Evolutionary conservation across 1,284 basidiomycete species (phyloP).

Genomic region (Ganoderma multipileum): DNA sequence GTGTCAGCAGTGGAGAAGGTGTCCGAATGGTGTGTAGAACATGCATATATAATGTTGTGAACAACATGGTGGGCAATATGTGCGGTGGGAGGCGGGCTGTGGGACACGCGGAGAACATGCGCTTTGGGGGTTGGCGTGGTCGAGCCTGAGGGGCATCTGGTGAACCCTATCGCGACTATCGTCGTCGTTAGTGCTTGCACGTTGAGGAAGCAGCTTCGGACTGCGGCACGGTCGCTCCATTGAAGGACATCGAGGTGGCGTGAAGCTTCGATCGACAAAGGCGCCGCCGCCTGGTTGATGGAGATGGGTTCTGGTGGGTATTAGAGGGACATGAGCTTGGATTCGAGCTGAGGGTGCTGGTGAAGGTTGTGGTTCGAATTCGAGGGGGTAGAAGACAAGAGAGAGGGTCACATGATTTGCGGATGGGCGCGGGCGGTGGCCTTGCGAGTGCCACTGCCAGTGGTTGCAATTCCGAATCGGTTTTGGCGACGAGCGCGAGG

Average conservation of each 20-base stretch:
- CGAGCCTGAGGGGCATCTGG: neutral
- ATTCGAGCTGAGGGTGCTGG: neutral
- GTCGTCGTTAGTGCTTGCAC: neutral
- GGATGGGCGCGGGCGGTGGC: conserved; percentile 22
- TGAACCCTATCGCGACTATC: neutral
- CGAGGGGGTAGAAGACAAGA: neutral
- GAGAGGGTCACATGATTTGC: conserved; percentile 25
- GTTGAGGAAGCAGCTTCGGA: conserved; percentile 1
- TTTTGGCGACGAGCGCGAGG: conserved; percentile 21
- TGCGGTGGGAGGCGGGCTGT: conserved; percentile 23
- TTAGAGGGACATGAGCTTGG: neutral
- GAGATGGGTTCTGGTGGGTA: neutral
- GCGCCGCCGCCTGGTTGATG: neutral
- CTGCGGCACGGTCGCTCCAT: neutral
- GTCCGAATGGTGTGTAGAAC: conserved; percentile 4
- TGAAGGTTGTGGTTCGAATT: neutral
- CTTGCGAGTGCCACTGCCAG: conserved; percentile 16
- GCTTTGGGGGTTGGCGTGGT: conserved; percentile 3
- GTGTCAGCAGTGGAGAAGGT: conserved; percentile 2
- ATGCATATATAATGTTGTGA: conserved; percentile 16
- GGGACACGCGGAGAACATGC: conserved; percentile 31
- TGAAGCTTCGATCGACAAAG: conserved; percentile 1
- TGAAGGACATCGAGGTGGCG: neutral
- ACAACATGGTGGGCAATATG: conserved; percentile 19
- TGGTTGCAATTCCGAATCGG: conserved; percentile 19